Percentiles rank a stretch among this genome's conserved stretches.
Evolutionary conservation across 2,329 filamentous ascomycete genomes (phyloP).

Genomic region (Dactylella cylindrospora): DNA sequence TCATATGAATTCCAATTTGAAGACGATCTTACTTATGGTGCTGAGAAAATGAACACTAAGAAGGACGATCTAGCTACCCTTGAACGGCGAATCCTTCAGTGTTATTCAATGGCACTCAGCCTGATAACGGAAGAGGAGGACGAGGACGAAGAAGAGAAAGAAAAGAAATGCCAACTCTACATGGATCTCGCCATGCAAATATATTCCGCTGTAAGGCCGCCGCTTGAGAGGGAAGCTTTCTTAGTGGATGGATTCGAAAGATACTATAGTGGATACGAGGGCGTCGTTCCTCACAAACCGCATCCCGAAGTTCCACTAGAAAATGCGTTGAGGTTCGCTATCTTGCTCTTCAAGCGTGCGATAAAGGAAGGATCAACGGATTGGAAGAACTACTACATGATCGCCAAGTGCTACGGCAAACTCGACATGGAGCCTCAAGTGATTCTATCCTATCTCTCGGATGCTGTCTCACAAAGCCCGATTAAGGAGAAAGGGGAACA

Average conservation of each 20-base stretch:
- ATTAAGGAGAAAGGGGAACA: conserved; percentile 68
- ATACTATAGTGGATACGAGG: conserved; percentile 60
- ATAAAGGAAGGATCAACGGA: conserved; percentile 62
- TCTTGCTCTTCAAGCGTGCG: conserved; percentile 63
- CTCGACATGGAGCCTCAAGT: conserved; percentile 60
- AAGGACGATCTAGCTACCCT: conserved; percentile 50
- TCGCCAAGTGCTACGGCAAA: conserved; percentile 72
- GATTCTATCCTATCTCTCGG: conserved; percentile 61
- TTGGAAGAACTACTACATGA: conserved; percentile 70
- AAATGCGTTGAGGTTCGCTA: conserved; percentile 66
- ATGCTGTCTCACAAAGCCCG: conserved; percentile 64
- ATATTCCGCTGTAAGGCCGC: conserved; percentile 68
- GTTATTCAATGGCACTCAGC: conserved; percentile 66
- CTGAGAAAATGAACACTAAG: conserved; percentile 54
- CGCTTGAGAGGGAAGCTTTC: conserved; percentile 69
- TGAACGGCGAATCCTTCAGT: conserved; percentile 52
- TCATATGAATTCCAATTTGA: conserved; percentile 53
- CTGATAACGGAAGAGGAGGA: conserved; percentile 62
- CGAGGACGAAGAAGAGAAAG: conserved; percentile 58
- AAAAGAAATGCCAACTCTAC: conserved; percentile 66
- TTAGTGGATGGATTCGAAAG: conserved; percentile 63
- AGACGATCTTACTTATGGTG: conserved; percentile 53
- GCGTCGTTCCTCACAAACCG: conserved; percentile 61
- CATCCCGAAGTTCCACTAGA: conserved; percentile 63
- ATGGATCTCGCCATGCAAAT: conserved; percentile 68